Conservation (phyloP, 805 yeast species). For the Wickerhamiella musiphila region DNA sequence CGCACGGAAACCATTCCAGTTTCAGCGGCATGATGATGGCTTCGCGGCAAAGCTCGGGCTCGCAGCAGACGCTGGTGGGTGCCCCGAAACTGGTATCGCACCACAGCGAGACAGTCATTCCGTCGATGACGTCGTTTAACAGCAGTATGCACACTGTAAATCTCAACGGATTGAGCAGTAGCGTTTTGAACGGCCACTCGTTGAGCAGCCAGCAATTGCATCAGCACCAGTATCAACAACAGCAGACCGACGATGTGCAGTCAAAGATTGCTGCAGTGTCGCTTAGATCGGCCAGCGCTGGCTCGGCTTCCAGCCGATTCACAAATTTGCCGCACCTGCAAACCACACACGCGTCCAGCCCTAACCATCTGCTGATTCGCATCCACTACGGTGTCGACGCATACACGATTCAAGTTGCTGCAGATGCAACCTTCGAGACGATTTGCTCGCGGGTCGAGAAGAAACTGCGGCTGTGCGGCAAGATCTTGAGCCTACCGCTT, state of each 20-base stretch:
- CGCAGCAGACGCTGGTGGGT: background rate
- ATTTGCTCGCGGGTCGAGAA: slow-evolving; percentile 41
- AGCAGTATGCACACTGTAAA: too few species aligned
- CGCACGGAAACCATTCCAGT: slow-evolving; percentile 2
- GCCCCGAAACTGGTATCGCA: slow-evolving; percentile 1
- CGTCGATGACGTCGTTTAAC: background rate
- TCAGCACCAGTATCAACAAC: background rate
- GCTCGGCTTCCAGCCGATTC: slow-evolving; percentile 2
- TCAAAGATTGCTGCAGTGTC: too few species aligned
- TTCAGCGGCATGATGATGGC: background rate
- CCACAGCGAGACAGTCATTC: slow-evolving; percentile 1
- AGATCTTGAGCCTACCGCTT: slow-evolving; percentile 24
- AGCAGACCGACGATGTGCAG: too few species aligned
- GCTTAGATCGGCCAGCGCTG: too few species aligned
- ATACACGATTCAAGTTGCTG: slow-evolving; percentile 48
- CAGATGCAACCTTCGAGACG: slow-evolving; percentile 32
- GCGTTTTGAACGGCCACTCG: background rate
- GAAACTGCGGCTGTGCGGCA: slow-evolving; percentile 38
- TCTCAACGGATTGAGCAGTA: too few species aligned
- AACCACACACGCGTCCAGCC: slow-evolving; percentile 6
- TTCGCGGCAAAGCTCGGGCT: background rate
- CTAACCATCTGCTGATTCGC: slow-evolving; percentile 19
- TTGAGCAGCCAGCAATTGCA: background rate
- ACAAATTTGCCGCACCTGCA: background rate
- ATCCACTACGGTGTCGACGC: slow-evolving; percentile 24